Evolutionary conservation across 768 basidiomycete genomes (phyloP).

Genomic region (Lactarius tabidus): DNA sequence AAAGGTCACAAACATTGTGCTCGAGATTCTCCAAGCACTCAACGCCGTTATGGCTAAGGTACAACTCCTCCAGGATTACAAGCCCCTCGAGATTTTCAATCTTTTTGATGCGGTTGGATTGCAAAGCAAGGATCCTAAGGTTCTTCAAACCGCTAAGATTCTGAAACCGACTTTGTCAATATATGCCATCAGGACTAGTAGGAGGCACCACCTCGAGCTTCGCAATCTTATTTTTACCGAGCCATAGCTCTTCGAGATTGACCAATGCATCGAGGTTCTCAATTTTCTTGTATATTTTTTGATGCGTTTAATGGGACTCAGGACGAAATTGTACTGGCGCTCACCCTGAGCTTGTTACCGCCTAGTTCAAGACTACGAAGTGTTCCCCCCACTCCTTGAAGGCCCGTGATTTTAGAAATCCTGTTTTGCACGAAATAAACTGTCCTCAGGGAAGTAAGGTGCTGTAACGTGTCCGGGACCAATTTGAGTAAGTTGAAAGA

Average conservation of each 20-base stretch:
- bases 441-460: constrained; percentile 60
- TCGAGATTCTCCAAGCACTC: constrained; percentile 80
- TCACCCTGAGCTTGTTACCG: constrained; percentile 85
- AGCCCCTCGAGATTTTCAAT: constrained; percentile 77
- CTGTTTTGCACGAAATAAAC: constrained; percentile 97
- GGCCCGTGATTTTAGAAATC: constrained; percentile 71
- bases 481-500: constrained; percentile 88
- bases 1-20: constrained; percentile 55
- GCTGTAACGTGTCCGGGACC: constrained; percentile 58
- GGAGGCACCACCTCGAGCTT: constrained; percentile 65
- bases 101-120: constrained; percentile 90
- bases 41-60: constrained; percentile 92
- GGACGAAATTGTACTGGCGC: constrained; percentile 30
- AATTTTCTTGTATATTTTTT: constrained; percentile 55
- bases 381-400: constrained; percentile 50
- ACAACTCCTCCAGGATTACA: constrained; percentile 77
- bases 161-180: constrained; percentile 36
- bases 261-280: constrained; percentile 78
- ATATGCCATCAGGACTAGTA: neutral
- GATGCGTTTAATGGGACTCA: constrained; percentile 3
- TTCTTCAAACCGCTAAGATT: constrained; percentile 65
- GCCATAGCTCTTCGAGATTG: constrained; percentile 89
- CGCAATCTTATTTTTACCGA: constrained; percentile 96
- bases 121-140: constrained; percentile 82
- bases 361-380: constrained; percentile 88